Conservation (phyloP, 805 yeast species). For the Zygotorulaspora danielsina region DNA sequence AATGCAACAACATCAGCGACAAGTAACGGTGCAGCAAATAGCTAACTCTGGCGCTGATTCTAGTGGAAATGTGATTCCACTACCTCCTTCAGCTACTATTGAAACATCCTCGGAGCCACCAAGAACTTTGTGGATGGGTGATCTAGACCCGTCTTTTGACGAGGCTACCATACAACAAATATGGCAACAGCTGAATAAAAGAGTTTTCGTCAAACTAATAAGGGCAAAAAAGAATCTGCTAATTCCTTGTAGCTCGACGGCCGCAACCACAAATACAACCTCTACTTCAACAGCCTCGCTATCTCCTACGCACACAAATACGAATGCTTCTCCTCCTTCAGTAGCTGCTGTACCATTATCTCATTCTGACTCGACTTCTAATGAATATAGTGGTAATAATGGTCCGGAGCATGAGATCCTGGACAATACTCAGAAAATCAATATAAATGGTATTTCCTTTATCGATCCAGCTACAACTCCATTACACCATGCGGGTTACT, state of each 20-base stretch:
- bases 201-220: conserved; percentile 64
- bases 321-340: conserved; percentile 3
- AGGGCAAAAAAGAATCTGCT: conserved; percentile 42
- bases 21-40: conserved; percentile 1
- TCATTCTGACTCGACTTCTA: conserved; percentile 1
- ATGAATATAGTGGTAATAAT: conserved; percentile 1
- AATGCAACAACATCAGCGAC: not conserved
- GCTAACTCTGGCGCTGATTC: conserved; percentile 4
- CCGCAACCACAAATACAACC: conserved; percentile 9
- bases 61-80: conserved; percentile 37
- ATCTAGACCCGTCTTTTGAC: conserved; percentile 74
- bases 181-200: conserved; percentile 54
- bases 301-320: not conserved
- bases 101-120: conserved; percentile 50
- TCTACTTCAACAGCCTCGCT: conserved; percentile 2
- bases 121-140: conserved; percentile 85
- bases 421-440: conserved; percentile 17
- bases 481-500: conserved; percentile 57
- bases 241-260: conserved; percentile 32
- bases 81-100: conserved; percentile 50
- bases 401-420: conserved; percentile 11
- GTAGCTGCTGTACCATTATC: not conserved
- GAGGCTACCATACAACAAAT: conserved; percentile 55
- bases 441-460: conserved; percentile 32
- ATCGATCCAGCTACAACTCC: conserved; percentile 34